phyloP scores from a whole-genome alignment of 1,139 yeast species.

The Candida dubliniensis region DNA sequence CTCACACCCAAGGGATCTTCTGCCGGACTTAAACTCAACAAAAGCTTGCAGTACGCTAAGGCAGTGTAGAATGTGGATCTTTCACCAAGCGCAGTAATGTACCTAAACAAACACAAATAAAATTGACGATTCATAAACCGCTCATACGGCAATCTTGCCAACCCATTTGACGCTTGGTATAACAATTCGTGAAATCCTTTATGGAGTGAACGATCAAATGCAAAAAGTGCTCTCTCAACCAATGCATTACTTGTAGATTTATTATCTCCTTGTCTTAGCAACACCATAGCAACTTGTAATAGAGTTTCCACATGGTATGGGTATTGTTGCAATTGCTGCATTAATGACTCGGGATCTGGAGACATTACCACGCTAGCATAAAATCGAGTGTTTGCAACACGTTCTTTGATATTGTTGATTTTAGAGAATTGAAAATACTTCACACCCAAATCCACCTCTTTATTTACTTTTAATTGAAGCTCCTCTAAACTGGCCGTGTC shows the following conservation, averaged over 20 bases:
- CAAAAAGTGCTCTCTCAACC: constrained; percentile 74
- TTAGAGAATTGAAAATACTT: constrained; percentile 56
- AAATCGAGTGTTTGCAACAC: constrained; percentile 58
- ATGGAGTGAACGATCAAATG: constrained; percentile 63
- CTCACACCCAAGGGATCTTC: constrained; percentile 87
- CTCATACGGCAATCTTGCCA: constrained; percentile 74
- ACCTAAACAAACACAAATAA: constrained; percentile 70
- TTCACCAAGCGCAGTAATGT: constrained; percentile 69
- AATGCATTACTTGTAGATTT: constrained; percentile 69
- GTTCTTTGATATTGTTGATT: constrained; percentile 36
- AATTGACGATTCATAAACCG: constrained; percentile 74
- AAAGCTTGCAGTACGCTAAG: constrained; percentile 66
- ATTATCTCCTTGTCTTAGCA: constrained; percentile 73
- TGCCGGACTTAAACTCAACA: constrained; percentile 68
- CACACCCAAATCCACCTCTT: constrained; percentile 50
- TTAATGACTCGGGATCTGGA: constrained; percentile 71
- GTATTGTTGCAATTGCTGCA: constrained; percentile 51
- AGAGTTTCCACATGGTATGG: constrained; percentile 81
- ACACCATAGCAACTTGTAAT: constrained; percentile 75
- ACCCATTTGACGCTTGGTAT: constrained; percentile 56
- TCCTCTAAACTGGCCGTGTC: constrained; percentile 33
- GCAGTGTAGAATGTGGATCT: constrained; percentile 80
- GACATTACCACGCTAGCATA: constrained; percentile 65
- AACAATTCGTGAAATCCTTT: constrained; percentile 42
- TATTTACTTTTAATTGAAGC: constrained; percentile 38